Evolutionary conservation across 1,139 yeast species (phyloP).

Genomic region (Diutina scorzettiae): DNA sequence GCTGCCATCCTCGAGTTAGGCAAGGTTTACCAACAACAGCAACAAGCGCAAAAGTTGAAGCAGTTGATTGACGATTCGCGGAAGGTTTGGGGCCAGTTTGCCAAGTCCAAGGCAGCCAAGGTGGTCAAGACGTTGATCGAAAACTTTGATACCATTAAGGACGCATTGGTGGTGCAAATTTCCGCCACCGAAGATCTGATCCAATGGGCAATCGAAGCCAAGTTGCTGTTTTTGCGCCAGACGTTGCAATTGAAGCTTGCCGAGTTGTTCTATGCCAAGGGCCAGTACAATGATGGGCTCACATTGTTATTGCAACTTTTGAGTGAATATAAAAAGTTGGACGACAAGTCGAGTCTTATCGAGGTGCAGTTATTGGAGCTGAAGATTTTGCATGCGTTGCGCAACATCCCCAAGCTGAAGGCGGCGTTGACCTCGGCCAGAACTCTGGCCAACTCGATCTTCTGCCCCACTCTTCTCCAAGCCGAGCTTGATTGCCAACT

Average conservation of each 20-base stretch:
- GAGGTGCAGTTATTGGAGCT: slow-evolving; percentile 92
- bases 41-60: slow-evolving; percentile 40
- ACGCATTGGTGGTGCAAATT: slow-evolving; percentile 62
- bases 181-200: slow-evolving; percentile 67
- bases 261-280: slow-evolving; percentile 56
- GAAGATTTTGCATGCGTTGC: slow-evolving; percentile 79
- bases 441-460: slow-evolving; percentile 91
- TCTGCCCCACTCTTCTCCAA: slow-evolving; percentile 88
- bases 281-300: slow-evolving; percentile 59
- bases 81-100: slow-evolving; percentile 57
- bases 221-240: slow-evolving; percentile 82
- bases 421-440: slow-evolving; percentile 93
- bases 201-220: slow-evolving; percentile 77
- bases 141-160: slow-evolving; percentile 56
- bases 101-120: slow-evolving; percentile 92
- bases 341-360: slow-evolving; percentile 88
- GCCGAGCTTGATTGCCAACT: slow-evolving; percentile 93
- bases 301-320: slow-evolving; percentile 60
- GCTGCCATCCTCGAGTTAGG: slow-evolving; percentile 54
- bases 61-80: slow-evolving; percentile 62
- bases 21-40: slow-evolving; percentile 34
- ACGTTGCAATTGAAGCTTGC: slow-evolving; percentile 77
- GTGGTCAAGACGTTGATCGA: slow-evolving; percentile 72
- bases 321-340: slow-evolving; percentile 81
- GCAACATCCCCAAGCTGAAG: slow-evolving; percentile 85